Base-by-base conservation (phyloP, 2,329 filamentous ascomycete species). In the Truncatella angustata region DNA sequence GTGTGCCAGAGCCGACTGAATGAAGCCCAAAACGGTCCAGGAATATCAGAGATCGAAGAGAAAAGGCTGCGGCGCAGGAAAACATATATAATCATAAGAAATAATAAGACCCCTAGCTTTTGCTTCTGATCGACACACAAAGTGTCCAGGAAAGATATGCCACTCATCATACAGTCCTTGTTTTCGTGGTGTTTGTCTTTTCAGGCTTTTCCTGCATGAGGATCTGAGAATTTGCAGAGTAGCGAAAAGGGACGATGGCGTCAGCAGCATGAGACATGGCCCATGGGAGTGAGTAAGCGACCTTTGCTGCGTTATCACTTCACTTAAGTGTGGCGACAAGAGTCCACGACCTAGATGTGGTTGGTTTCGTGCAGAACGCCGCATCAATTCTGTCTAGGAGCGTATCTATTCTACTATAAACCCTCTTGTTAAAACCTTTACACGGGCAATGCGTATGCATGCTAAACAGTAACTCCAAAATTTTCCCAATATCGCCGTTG, bases 81-180 rank as follows among this genome's bases (percentile, higher is more conserved):
- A 4, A 45, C 30, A 10, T 18, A 44, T n/a, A 28, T 12, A 12
- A 49, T 11, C 34, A 49, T 75, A 71, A 51, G 75, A 75, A 50
- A 75, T 73, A 47, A 72, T 50, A 12, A 12, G 10, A 14, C 18
- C 6, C 20, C 20, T 11, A 37, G 7, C 7, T 32, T 32, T 7
- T 32, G 14, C 28, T 14, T 9, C 28, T 32, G 28, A 14, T 7
- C 7, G 28, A 32, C 7, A 32, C 7, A 14, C 7, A 32, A 32
- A 32, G 7, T 14, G 7, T 32, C 28, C 28, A 32, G 7, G 28
- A 32, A 14, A 9, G 28, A 7, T 14, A 32, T 32, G 28, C 14
- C 14, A 14, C 14, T 32, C 28, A 14, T 2, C 7, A 32, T 2
- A n/a, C n/a, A n/a, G n/a, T n/a, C n/a, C n/a, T n/a, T n/a, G n/a